A percentile compares a stretch with the other conserved stretches of the same genome.
phyloP scores from a whole-genome alignment of 2,329 filamentous ascomycete species.

The Ophiostoma populinum region DNA sequence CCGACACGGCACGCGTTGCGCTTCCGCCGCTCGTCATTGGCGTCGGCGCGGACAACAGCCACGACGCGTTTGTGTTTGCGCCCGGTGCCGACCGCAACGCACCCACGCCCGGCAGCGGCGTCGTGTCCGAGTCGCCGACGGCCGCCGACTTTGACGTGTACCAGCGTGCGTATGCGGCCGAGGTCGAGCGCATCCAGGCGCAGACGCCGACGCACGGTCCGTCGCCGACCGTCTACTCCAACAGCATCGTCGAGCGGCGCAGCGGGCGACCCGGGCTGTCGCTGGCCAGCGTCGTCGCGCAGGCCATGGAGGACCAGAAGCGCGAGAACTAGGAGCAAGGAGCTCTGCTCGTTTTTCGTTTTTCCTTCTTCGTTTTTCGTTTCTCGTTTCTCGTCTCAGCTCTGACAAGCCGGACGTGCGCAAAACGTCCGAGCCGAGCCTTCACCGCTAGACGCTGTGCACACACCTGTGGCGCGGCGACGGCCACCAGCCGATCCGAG shows the following conservation, averaged over 20 bases:
- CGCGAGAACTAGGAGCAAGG: neutral
- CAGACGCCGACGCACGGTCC: conserved; percentile 27
- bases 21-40: conserved; percentile 51
- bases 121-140: conserved; percentile 71
- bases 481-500: too few species aligned
- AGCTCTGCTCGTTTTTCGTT: neutral
- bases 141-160: conserved; percentile 79
- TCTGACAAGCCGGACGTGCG: too few species aligned
- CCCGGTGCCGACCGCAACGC: conserved; percentile 17
- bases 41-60: conserved; percentile 48
- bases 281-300: neutral
- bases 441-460: too few species aligned
- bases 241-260: conserved; percentile 19
- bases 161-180: conserved; percentile 69
- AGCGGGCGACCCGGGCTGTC: neutral
- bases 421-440: too few species aligned
- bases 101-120: conserved; percentile 4
- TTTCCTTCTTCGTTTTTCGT: too few species aligned
- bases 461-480: too few species aligned
- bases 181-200: conserved; percentile 52
- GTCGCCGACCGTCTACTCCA: conserved; percentile 29
- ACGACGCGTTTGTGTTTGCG: conserved; percentile 25
- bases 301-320: neutral
- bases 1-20: conserved; percentile 43
- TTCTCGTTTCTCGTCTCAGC: too few species aligned